A percentile compares a stretch with the other conserved stretches of the same genome.
Evolutionary conservation across 768 basidiomycete genomes (phyloP).

Genomic region (Leccinum ochraceum): DNA sequence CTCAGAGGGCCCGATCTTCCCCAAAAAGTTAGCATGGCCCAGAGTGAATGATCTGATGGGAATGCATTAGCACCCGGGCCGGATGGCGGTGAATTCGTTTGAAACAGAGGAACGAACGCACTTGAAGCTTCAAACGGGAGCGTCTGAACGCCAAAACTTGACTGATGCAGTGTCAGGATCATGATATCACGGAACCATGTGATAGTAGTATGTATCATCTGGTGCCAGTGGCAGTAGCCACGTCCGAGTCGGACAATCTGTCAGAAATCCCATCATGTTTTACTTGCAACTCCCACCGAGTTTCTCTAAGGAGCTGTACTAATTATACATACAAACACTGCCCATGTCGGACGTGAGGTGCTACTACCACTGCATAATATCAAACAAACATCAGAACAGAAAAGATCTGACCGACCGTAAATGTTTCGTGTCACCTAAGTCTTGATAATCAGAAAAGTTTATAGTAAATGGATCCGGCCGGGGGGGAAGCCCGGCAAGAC

Average conservation of each 20-base stretch:
- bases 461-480: no score
- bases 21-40: slow-evolving; percentile 6
- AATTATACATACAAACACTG: background rate
- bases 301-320: background rate
- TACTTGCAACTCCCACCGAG: background rate
- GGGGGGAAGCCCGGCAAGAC: no score
- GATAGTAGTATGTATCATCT: background rate
- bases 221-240: background rate
- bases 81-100: background rate
- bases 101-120: background rate
- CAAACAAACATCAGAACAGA: background rate
- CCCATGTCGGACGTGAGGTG: background rate
- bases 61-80: background rate
- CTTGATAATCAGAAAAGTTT: no score
- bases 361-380: background rate
- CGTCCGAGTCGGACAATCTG: background rate
- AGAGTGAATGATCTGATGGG: background rate
- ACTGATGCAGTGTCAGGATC: background rate
- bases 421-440: no score
- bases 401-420: background rate
- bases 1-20: background rate
- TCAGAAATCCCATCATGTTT: background rate
- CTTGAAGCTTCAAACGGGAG: background rate
- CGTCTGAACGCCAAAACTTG: background rate
- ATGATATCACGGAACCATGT: background rate